Base-by-base conservation (phyloP, 306 rosid species). In the Vigna hirtella region DNA sequence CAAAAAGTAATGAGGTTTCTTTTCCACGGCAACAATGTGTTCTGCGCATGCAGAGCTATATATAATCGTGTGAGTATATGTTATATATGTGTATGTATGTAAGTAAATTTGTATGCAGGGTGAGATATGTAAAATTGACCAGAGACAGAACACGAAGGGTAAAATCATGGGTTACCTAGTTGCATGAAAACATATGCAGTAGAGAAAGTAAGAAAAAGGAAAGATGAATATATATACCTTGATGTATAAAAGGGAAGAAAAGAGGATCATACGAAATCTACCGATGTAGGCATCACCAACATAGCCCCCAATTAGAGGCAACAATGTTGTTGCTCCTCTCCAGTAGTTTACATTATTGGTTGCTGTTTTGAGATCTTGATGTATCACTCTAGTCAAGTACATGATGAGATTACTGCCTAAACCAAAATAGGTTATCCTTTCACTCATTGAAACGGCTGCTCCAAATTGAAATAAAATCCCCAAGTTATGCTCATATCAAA, bases 201-300 rank as follows among this genome's bases (percentile, higher is more conserved):
- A 13, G 8, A 24, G 2, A 42, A 42, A 42, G 24, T 22, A 32
- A 56, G 2, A 22, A 58, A 24, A 61, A 28, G 10, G 3, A 26
- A 26, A 11, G 7, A 4, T 22, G 34, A 56, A 28, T 59, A 18
- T 59, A 28, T 52, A 28, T 85, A 88, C 87, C 85, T 72, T 32
- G 0, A 86, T 66, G 77, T 80, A 86, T 34, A 80, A 0, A 26
- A 83, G 26, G 53, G 87, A 80, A 9, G 87, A 83, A 68, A 80
- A 17, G 26, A 83, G 16, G 50, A 73, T 45, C 77, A 80, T 82
- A 20, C 9, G 32, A 81, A 76, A 86, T 64, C 87, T 30, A 42
- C 89, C 89, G 9, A 80, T 67, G 83, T 83, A 86, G 78, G 87
- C 84, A 73, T 86, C 87, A 62, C 76, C 89, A 11, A 80, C 7